A percentile compares a stretch with the other conserved stretches of the same genome.
These are phyloP conservation scores for Trichoderma cornu-damae DNA, from an alignment of 2,329 filamentous ascomycete species.

Conservation along the genomic window DNA sequence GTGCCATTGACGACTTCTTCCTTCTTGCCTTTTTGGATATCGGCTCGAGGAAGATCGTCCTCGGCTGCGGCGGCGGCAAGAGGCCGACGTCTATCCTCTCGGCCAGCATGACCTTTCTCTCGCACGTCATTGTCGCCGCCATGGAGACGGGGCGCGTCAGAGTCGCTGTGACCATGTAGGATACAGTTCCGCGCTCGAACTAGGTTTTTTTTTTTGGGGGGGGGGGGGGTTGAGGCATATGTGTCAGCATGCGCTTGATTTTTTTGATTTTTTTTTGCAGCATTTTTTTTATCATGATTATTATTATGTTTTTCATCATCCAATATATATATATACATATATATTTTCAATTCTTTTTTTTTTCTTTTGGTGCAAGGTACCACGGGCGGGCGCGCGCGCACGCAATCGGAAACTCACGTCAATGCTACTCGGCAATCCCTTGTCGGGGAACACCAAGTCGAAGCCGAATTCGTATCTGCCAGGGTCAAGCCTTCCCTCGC, in stretches of 20 bases:
- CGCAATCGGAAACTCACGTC: conserved; percentile 59
- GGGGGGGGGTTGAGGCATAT: no score
- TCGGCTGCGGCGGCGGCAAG: conserved; percentile 67
- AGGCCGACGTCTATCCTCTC: conserved; percentile 81
- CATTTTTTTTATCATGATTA: no score
- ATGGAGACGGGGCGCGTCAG: conserved; percentile 86
- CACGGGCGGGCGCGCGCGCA: not conserved
- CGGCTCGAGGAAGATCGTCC: conserved; percentile 81
- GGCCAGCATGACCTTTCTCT: conserved; percentile 71
- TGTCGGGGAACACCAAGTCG: conserved; percentile 63
- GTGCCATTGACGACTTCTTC: conserved; percentile 46
- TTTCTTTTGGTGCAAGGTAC: not conserved
- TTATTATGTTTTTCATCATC: no score
- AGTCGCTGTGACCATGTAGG: conserved; percentile 85
- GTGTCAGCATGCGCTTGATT: conserved; percentile 16
- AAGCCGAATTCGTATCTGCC: conserved; percentile 77
- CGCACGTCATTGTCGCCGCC: conserved; percentile 70
- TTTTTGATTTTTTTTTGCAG: no score
- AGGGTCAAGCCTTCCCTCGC: conserved; percentile 68
- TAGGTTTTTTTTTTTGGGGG: no score
- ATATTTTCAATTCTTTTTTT: not conserved
- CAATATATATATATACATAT: not conserved
- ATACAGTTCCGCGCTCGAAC: conserved; percentile 93
- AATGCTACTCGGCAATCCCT: conserved; percentile 81
- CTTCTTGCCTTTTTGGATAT: conserved; percentile 66